Base-by-base conservation (phyloP, 306 rosid species). In the Cicer yamashitae region DNA sequence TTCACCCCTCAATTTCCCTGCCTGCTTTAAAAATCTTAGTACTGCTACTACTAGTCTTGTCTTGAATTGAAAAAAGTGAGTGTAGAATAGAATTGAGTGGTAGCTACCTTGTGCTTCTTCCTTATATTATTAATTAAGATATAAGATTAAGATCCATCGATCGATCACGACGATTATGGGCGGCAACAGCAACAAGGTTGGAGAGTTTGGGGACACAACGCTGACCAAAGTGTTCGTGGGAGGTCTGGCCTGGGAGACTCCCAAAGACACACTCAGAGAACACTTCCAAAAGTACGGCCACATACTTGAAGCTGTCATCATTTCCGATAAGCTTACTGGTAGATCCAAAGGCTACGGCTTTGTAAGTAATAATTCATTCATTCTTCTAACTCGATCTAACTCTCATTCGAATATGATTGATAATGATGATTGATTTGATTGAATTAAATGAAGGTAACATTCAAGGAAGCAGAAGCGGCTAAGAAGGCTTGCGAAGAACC, bases 321-420 rank as follows among this genome's bases (percentile, higher is more conserved):
- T 92, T 79, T 84, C 84, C 8, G 97, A 92, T 60, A 92, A 92
- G 76, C 46, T 85, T 74, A 90, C 97, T 9, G 94, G 94, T 81
- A 86, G 97, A 90, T 92, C 96, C 92, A 92, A 92, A 83, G 97
- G 97, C 76, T 92, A 92, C 38, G 96, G 96, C 40, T 92, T 92
- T 73, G 96, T 90, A 11, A 59, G 8, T 8, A 41, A 25, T 8
- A 41, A 25, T 25, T 2, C 0, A 25, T 3, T 25, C 3, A 20
- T 17, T 17, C 18, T 17, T 17, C 18, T 17, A 17, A 17, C 18
- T 17, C n/a, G n/a, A n/a, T n/a, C 2, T 20, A 20, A 20, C 2
- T 20, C 22, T 20, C 1, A 20, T 20, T 20, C 2, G 1, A 20
- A 20, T 20, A 20, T 20, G 22, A 20, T 20, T 20, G 1, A 20